phyloP scores from a whole-genome alignment of 163 green algal genomes.

The Scenedesmus sp. region DNA sequence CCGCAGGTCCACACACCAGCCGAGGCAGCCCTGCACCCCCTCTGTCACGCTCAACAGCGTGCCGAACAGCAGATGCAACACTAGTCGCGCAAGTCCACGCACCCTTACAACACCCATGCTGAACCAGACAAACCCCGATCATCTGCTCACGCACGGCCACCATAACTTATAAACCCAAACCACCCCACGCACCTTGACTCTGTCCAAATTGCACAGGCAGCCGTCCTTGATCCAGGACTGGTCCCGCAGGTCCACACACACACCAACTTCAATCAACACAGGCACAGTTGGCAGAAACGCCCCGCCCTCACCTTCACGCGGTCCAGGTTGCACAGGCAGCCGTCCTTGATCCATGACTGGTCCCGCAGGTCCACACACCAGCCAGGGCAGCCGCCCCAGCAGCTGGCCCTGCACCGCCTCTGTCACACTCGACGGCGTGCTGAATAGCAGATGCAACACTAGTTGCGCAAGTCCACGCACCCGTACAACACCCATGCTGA shows the following conservation, averaged over 20 bases:
- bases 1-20: conserved; percentile 41
- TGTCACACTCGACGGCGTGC: background rate
- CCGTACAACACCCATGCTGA: too few species aligned
- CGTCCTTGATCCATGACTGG: conserved; percentile 36
- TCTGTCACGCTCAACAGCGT: conserved; percentile 11
- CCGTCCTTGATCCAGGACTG: conserved; percentile 40
- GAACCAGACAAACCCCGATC: too few species aligned
- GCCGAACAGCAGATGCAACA: conserved; percentile 15
- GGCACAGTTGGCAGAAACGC: background rate
- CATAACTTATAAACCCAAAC: too few species aligned
- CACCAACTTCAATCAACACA: too few species aligned
- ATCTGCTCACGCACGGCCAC: too few species aligned
- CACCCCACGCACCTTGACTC: too few species aligned
- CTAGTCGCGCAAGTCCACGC: too few species aligned
- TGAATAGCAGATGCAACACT: background rate
- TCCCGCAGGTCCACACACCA: conserved; percentile 43
- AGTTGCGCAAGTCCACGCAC: too few species aligned
- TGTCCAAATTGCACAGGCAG: conserved; percentile 45
- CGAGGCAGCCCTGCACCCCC: conserved; percentile 7
- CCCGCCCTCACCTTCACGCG: conserved; percentile 15
- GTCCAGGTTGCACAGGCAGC: conserved; percentile 51
- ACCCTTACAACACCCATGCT: too few species aligned
- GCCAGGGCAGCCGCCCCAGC: conserved; percentile 37
- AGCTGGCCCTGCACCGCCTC: conserved; percentile 30
- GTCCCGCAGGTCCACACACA: conserved; percentile 39